Evolutionary conservation across 371 early-diverging fungal genomes (phyloP), one percentile per base, ranked within the genome.

Genomic region (Synchytrium microbalum): DNA sequence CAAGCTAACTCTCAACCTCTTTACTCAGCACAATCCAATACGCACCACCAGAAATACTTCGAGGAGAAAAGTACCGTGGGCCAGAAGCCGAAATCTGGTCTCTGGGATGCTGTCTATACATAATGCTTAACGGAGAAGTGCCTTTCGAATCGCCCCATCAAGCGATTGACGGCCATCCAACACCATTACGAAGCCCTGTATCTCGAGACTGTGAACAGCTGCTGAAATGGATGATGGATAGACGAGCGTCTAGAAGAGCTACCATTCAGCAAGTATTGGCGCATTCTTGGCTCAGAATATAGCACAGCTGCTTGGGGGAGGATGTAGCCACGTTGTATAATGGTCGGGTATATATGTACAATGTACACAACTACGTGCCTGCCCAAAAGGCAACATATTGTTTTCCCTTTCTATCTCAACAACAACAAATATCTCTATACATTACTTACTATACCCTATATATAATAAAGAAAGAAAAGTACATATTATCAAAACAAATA

Each of bases 21-120:
- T 28, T 28, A 5, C 27, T 28, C 16, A 69, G 75, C 23, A 79
- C 79, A 19, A 61, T 75, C 54, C 72, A 74, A 28, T 81, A 69
- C 60, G 89, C 89, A 3, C 79, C 89, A 27, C 91, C 92, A n/a
- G 91, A 92, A 74, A 90, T 91, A 38, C 73, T 92, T 32, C 73
- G 70, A 55, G 83, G 85, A 3, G 74, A 81, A 71, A 75, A 77
- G 61, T 91, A 91, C 69, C 71, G 80, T 24, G 90, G 90, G 5
- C 87, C 86, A 46, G 83, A 88, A 26, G 86, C 87, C 19, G 93
- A 92, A 61, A 77, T 91, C 25, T 92, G 92, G 92, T 80, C 88
- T 0, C 68, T 91, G 2, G 92, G 92, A 25, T 79, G 87, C 54
- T 75, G 88, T 46, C 74, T 91, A 32, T 86, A 82, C 71, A 85